Evolutionary conservation across 1,284 basidiomycete species (phyloP).

Genomic region (Moesziomyces antarcticus): DNA sequence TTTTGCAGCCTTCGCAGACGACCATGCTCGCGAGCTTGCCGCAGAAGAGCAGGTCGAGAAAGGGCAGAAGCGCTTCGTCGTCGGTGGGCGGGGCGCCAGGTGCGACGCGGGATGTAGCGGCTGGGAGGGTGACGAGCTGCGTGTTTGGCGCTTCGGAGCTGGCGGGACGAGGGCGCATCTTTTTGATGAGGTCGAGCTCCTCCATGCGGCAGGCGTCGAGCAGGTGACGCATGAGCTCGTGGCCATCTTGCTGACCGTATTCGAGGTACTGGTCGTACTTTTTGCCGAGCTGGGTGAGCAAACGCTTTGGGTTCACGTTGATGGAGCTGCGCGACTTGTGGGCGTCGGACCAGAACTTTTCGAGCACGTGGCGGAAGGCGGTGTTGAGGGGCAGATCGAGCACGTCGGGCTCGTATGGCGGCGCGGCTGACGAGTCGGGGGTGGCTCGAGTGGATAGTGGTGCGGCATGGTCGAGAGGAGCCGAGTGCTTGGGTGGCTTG

Average conservation of each 20-base stretch:
- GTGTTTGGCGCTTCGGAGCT: conserved; percentile 31
- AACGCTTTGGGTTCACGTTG: conserved; percentile 68
- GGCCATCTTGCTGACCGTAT: conserved; percentile 86
- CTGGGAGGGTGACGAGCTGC: conserved; percentile 7
- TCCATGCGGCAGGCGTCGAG: conserved; percentile 95
- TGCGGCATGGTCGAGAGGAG: conserved; percentile 5
- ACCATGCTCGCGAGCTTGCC: conserved; percentile 87
- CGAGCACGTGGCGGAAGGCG: conserved; percentile 55
- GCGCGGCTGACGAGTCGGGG: not conserved
- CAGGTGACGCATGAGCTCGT: conserved; percentile 88
- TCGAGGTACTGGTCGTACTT: conserved; percentile 95
- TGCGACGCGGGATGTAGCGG: conserved; percentile 1
- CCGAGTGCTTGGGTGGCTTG: conserved; percentile 19
- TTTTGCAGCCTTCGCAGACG: conserved; percentile 90
- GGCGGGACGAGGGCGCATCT: conserved; percentile 73
- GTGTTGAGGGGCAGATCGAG: conserved; percentile 55
- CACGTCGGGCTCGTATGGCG: conserved; percentile 29
- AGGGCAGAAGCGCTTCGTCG: conserved; percentile 75
- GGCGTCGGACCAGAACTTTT: conserved; percentile 53
- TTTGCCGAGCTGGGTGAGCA: conserved; percentile 78
- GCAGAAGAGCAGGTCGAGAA: conserved; percentile 88
- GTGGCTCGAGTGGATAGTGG: not conserved
- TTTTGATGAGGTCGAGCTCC: conserved; percentile 86
- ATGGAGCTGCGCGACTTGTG: conserved; percentile 23
- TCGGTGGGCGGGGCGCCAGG: conserved; percentile 50